A percentile compares a stretch with the other conserved stretches of the same genome.
These are phyloP conservation scores for Huntiella moniliformis DNA, from an alignment of 2,329 filamentous ascomycete genomes.

Conservation along the genomic window DNA sequence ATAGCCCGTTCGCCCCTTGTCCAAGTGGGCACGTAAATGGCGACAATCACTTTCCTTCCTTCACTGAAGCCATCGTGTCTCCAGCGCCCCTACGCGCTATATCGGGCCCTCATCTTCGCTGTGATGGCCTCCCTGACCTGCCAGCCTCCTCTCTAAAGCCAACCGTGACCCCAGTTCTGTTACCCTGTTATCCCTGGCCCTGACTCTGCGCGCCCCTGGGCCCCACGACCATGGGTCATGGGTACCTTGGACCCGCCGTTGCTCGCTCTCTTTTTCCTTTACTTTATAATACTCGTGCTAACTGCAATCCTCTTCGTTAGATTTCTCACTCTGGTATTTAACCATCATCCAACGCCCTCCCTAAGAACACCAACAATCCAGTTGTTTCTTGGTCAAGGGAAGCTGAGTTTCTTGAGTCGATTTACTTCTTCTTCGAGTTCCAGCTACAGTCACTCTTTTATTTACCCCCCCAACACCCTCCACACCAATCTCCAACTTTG, in stretches of 20 bases:
- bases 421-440: constrained; percentile 12
- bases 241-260: constrained; percentile 4
- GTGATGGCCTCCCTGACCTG: constrained; percentile 10
- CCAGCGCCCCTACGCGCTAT: neutral
- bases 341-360: constrained; percentile 13
- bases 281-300: constrained; percentile 8
- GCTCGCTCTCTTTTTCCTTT: constrained; percentile 3
- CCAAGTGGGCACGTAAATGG: constrained; percentile 3
- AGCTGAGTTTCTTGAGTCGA: constrained; percentile 12
- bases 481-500: constrained; percentile 22
- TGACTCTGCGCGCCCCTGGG: constrained; percentile 5
- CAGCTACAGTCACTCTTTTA: constrained; percentile 12
- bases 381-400: constrained; percentile 11
- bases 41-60: too few species aligned
- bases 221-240: constrained; percentile 3
- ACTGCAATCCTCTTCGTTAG: constrained; percentile 11
- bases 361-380: constrained; percentile 10
- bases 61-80: neutral
- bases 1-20: neutral
- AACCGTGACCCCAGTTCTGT: neutral
- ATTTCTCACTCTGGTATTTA: constrained; percentile 11
- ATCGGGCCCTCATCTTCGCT: neutral
- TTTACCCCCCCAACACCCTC: constrained; percentile 1
- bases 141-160: constrained; percentile 9
- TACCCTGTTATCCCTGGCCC: constrained; percentile 3